Percentiles rank a stretch among this genome's conserved stretches.
Evolutionary conservation across 208 protist genomes (phyloP).

Genomic region (Lotmaria passim): DNA sequence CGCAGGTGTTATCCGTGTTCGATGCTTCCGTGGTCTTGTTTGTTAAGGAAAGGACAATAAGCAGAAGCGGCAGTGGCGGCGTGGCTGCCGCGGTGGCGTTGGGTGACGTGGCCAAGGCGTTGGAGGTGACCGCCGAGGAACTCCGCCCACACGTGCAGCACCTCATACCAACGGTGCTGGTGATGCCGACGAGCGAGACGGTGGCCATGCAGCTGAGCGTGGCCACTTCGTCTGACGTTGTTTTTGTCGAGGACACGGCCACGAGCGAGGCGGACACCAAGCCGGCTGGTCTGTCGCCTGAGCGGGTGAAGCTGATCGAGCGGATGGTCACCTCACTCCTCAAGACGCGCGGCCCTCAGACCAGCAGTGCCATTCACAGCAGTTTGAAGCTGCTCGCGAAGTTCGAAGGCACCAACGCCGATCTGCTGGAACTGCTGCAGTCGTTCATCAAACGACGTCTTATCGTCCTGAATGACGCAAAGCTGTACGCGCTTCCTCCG

Average conservation of each 20-base stretch:
- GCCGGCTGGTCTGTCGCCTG: slow-evolving; percentile 52
- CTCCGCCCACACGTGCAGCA: slow-evolving; percentile 35
- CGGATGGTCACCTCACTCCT: slow-evolving; percentile 78
- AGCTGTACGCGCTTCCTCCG: slow-evolving; percentile 57
- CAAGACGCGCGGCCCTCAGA: slow-evolving; percentile 56
- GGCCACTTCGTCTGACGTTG: slow-evolving; percentile 24
- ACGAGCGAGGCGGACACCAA: slow-evolving; percentile 46
- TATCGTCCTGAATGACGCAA: slow-evolving; percentile 62
- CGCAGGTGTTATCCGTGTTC: slow-evolving; percentile 70
- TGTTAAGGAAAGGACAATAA: slow-evolving; percentile 48
- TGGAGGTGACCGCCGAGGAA: slow-evolving; percentile 39
- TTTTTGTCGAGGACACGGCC: slow-evolving; percentile 35
- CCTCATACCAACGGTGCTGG: slow-evolving; percentile 39
- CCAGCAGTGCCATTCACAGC: slow-evolving; percentile 76
- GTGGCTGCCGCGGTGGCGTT: slow-evolving; percentile 17
- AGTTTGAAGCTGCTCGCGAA: slow-evolving; percentile 85
- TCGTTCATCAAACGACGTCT: slow-evolving; percentile 60
- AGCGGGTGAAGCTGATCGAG: slow-evolving; percentile 70
- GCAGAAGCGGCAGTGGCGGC: neutral
- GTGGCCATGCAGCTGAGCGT: slow-evolving; percentile 53
- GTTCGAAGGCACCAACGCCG: slow-evolving; percentile 56
- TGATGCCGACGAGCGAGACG: slow-evolving; percentile 28
- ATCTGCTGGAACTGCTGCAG: slow-evolving; percentile 72
- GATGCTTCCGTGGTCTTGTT: slow-evolving; percentile 76
- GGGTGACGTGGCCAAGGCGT: slow-evolving; percentile 12